These are phyloP conservation scores for Citrus sp. DNA, from an alignment of 345 rosid genomes.

Conservation along the genomic window DNA sequence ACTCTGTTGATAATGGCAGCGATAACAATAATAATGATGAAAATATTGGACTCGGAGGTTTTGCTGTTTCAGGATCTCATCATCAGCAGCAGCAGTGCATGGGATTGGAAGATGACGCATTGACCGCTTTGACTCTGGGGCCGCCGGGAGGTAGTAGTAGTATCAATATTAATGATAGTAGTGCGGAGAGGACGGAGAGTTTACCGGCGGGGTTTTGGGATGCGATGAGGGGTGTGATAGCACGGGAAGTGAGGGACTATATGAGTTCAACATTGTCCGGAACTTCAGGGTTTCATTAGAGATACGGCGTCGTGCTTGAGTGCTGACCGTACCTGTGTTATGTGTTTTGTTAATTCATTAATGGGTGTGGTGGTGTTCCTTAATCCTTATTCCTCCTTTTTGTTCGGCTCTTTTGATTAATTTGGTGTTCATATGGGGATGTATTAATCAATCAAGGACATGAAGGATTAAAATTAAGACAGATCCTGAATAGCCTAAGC, in stretches of 20 bases:
- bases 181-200: constrained; percentile 20
- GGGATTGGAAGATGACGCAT: constrained; percentile 42
- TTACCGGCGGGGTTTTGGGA: constrained; percentile 62
- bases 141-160: constrained; percentile 52
- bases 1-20: background rate
- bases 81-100: background rate
- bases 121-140: constrained; percentile 67
- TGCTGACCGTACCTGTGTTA: background rate
- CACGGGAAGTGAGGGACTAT: constrained; percentile 62
- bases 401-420: background rate
- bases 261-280: constrained; percentile 38
- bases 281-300: constrained; percentile 29
- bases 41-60: background rate
- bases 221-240: constrained; percentile 60
- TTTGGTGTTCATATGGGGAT: background rate
- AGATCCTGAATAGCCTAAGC: background rate
- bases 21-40: too few relatives aligned
- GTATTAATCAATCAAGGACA: background rate
- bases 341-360: background rate
- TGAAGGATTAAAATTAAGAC: too few relatives aligned
- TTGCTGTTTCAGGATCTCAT: constrained; percentile 8
- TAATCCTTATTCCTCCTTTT: background rate
- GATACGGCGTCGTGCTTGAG: background rate
- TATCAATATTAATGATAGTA: background rate
- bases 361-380: background rate